Conservation (phyloP, 2,329 filamentous ascomycete genomes). For the Didymella glomerata region DNA sequence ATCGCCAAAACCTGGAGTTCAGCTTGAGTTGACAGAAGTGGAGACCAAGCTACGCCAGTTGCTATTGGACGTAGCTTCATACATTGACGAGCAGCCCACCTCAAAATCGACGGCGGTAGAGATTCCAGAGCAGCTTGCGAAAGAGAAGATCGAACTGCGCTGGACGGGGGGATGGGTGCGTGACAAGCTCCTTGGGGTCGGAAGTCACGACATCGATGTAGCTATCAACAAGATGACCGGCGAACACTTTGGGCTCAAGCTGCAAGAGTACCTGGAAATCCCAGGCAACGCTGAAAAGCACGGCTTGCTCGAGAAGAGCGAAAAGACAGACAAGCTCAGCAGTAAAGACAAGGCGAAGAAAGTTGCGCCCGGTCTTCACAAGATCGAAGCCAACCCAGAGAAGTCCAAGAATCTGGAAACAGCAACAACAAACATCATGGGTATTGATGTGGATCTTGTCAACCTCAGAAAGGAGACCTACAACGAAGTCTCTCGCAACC, state of each 20-base stretch:
- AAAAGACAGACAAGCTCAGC: conserved; percentile 51
- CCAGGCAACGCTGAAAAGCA: conserved; percentile 70
- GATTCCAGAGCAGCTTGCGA: conserved; percentile 56
- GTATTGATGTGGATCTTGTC: conserved; percentile 90
- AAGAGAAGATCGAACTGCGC: conserved; percentile 66
- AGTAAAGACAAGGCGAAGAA: conserved; percentile 61
- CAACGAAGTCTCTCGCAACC: conserved; percentile 85
- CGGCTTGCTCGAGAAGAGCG: conserved; percentile 53
- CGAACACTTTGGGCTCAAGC: conserved; percentile 73
- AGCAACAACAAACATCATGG: conserved; percentile 83
- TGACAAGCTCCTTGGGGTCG: conserved; percentile 77
- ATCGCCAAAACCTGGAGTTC: conserved; percentile 25
- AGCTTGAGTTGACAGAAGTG: conserved; percentile 70
- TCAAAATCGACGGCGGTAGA: conserved; percentile 45
- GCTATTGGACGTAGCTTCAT: conserved; percentile 80
- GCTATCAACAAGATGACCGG: conserved; percentile 89
- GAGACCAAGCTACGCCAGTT: conserved; percentile 78
- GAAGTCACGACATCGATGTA: conserved; percentile 83
- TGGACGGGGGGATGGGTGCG: conserved; percentile 90
- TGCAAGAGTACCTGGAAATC: conserved; percentile 72
- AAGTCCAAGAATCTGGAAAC: conserved; percentile 98
- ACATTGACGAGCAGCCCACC: conserved; percentile 62
- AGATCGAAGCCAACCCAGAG: conserved; percentile 89
- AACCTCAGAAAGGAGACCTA: conserved; percentile 94
- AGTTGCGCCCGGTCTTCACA: conserved; percentile 77